Conservation (phyloP, 352 stramenopile species). For the Pythium rhizo-oryzae region DNA sequence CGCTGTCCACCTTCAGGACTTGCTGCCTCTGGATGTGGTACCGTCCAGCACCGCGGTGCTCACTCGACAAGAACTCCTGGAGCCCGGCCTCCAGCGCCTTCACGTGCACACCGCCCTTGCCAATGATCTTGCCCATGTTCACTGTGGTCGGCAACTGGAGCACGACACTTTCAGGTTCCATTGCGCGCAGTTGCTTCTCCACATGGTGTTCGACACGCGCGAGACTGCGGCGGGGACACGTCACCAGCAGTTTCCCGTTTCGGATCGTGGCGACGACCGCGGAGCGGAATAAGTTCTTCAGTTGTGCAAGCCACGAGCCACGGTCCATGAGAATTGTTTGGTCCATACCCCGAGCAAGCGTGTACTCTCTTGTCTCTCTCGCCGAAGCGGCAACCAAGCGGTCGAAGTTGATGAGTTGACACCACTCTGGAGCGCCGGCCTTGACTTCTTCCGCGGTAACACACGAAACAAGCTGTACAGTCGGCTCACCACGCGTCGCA, state of each 20-base stretch:
- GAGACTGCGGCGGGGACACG: conserved; percentile 7
- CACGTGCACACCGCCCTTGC: conserved; percentile 2
- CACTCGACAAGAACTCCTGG: conserved; percentile 9
- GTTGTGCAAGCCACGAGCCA: conserved; percentile 13
- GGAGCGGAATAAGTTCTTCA: not conserved
- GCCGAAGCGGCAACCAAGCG: conserved; percentile 1
- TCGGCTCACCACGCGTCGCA: not conserved
- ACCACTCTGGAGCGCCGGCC: conserved; percentile 23
- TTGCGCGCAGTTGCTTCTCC: not conserved
- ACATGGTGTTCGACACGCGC: conserved; percentile 11
- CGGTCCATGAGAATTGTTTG: conserved; percentile 9
- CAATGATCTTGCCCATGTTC: conserved; percentile 16
- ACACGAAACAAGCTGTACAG: conserved; percentile 14
- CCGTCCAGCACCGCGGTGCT: not conserved
- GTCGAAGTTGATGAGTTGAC: conserved; percentile 16
- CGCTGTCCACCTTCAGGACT: conserved; percentile 5
- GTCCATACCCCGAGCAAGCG: not conserved
- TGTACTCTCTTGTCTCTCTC: conserved; percentile 1
- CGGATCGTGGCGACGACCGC: conserved; percentile 6
- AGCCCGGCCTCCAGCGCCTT: conserved; percentile 3
- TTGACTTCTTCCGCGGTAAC: conserved; percentile 21
- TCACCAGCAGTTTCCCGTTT: conserved; percentile 9
- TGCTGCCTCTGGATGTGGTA: conserved; percentile 1
- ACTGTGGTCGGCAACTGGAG: not conserved
- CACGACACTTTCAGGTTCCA: conserved; percentile 8